These are phyloP conservation scores for Phialemoniopsis sp. DNA, from an alignment of 2,329 filamentous ascomycete genomes.

Conservation along the genomic window DNA sequence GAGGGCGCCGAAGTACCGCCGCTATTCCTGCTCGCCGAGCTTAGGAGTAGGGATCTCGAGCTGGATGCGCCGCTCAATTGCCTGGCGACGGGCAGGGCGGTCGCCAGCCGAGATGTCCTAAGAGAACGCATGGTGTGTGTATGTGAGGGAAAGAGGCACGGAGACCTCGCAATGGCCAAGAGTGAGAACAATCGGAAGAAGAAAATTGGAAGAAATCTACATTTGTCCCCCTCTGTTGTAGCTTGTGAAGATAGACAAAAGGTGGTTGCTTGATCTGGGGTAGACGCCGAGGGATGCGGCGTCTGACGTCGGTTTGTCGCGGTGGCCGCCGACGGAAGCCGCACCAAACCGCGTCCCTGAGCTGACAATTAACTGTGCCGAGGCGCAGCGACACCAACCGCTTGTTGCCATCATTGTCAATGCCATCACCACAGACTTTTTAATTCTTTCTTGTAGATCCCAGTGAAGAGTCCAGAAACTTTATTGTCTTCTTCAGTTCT, in stretches of 20 bases:
- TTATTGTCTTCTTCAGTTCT: no score
- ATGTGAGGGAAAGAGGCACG: no score
- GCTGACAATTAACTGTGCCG: background rate
- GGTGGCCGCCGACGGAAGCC: slow-evolving; percentile 34
- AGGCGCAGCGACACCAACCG: slow-evolving; percentile 1
- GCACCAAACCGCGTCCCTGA: slow-evolving; percentile 29
- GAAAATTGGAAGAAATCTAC: no score
- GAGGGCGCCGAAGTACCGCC: slow-evolving; percentile 1
- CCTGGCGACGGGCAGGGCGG: slow-evolving; percentile 26
- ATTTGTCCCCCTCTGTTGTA: no score
- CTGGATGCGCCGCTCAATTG: slow-evolving; percentile 28
- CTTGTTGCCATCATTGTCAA: slow-evolving; percentile 7
- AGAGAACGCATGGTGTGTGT: no score
- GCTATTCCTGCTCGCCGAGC: slow-evolving; percentile 58
- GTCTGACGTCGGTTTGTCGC: slow-evolving; percentile 6
- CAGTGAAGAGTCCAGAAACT: no score
- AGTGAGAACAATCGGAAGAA: no score
- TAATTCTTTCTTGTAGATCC: slow-evolving; percentile 6
- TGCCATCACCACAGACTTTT: slow-evolving; percentile 6
- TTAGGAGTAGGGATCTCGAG: slow-evolving; percentile 51
- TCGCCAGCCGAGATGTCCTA: no score
- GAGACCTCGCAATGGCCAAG: no score
- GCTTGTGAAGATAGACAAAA: no score
- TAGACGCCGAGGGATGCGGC: no score
- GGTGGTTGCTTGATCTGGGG: no score